Percentiles rank a stretch among this genome's conserved stretches.
Evolutionary conservation across 768 basidiomycete genomes (phyloP).

Genomic region (Suillus discolor): DNA sequence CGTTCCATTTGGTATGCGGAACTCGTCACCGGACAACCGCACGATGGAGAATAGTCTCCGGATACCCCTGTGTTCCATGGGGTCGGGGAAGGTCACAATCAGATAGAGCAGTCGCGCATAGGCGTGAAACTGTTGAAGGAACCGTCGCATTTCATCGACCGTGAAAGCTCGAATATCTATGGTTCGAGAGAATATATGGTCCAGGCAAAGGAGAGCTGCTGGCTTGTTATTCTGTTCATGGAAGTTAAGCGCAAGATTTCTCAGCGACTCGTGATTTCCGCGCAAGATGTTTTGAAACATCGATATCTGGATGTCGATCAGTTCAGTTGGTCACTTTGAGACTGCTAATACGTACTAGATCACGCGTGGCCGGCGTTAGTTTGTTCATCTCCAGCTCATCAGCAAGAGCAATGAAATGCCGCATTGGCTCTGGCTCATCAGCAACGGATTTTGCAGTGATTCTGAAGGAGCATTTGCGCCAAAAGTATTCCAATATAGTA

Average conservation of each 20-base stretch:
- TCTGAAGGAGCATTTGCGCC: conserved; percentile 49
- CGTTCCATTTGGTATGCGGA: neutral
- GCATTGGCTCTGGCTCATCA: conserved; percentile 11
- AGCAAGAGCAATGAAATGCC: conserved; percentile 29
- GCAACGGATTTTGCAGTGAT: conserved; percentile 14
- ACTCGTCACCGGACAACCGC: conserved; percentile 26
- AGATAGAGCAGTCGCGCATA: conserved; percentile 39
- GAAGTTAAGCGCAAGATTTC: conserved; percentile 36
- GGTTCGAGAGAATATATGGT: conserved; percentile 39
- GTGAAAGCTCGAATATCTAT: conserved; percentile 27
- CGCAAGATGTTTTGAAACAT: conserved; percentile 40
- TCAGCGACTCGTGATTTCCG: conserved; percentile 29
- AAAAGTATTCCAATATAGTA: conserved; percentile 46
- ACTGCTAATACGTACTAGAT: conserved; percentile 15
- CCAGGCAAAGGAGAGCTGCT: conserved; percentile 46
- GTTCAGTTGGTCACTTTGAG: conserved; percentile 22
- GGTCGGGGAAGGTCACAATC: conserved; percentile 31
- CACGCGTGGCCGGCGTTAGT: conserved; percentile 10
- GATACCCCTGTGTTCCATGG: conserved; percentile 22
- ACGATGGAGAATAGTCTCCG: conserved; percentile 39
- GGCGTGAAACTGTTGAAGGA: conserved; percentile 36
- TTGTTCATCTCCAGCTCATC: conserved; percentile 13
- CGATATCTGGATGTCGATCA: conserved; percentile 17
- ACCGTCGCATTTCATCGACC: conserved; percentile 27
- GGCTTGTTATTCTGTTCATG: conserved; percentile 23